These are phyloP conservation scores for Neonectria ditissima DNA, from an alignment of 2,329 filamentous ascomycete species.

Conservation along the genomic window DNA sequence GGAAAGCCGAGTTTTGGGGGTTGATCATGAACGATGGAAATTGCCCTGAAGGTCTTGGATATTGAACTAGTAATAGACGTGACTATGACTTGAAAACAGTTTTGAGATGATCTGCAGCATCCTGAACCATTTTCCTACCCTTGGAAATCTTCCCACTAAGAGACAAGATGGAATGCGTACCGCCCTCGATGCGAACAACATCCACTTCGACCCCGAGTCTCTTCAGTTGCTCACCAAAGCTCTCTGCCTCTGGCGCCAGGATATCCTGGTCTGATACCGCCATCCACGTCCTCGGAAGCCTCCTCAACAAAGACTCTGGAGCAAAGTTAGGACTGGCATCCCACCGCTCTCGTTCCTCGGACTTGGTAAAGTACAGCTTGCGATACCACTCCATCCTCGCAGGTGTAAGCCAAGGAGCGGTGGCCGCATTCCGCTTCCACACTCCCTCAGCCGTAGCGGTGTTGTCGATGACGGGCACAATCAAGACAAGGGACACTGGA, in stretches of 20 bases:
- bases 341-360: conserved; percentile 33
- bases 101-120: conserved; percentile 18
- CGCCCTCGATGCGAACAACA: conserved; percentile 1
- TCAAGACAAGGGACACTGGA: conserved; percentile 15
- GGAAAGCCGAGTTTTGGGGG: conserved; percentile 9
- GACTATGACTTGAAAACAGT: neutral
- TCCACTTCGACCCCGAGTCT: conserved; percentile 14
- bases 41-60: neutral
- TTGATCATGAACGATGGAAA: neutral
- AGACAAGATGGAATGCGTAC: conserved; percentile 26
- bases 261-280: conserved; percentile 45
- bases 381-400: conserved; percentile 49
- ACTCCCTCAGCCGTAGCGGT: conserved; percentile 33
- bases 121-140: conserved; percentile 14
- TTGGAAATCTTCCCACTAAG: conserved; percentile 15
- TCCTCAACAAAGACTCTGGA: conserved; percentile 27
- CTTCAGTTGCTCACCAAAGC: conserved; percentile 38
- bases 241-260: conserved; percentile 42
- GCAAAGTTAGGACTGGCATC: conserved; percentile 44
- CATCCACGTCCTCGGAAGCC: conserved; percentile 43
- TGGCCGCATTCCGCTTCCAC: conserved; percentile 22
- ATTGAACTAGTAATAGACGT: neutral
- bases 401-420: conserved; percentile 45
- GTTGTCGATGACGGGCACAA: conserved; percentile 48
- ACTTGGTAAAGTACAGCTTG: conserved; percentile 41